These are phyloP conservation scores for Chalara sp. DNA, from an alignment of 2,329 filamentous ascomycete genomes.

Conservation along the genomic window DNA sequence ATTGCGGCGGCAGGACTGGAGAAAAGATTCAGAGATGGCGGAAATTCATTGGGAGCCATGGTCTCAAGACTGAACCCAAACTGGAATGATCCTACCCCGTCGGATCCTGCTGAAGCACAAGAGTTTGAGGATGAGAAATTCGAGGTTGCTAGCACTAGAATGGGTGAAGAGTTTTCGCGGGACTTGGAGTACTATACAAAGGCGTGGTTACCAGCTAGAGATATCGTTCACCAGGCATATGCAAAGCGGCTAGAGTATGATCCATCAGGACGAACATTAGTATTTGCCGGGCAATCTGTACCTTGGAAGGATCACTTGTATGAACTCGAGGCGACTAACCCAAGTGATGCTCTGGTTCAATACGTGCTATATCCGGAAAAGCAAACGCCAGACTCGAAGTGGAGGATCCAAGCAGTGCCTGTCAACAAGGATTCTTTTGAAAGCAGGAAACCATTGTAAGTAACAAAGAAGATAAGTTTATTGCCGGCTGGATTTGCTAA, in stretches of 20 bases:
- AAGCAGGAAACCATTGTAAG: slow-evolving; percentile 72
- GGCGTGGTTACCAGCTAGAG: slow-evolving; percentile 83
- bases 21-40: slow-evolving; percentile 78
- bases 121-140: slow-evolving; percentile 77
- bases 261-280: slow-evolving; percentile 69
- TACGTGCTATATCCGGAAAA: slow-evolving; percentile 93
- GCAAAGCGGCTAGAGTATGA: slow-evolving; percentile 61
- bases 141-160: slow-evolving; percentile 67
- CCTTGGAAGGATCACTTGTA: slow-evolving; percentile 98
- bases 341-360: slow-evolving; percentile 48
- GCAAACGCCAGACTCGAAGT: slow-evolving; percentile 67
- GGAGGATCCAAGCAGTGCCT: slow-evolving; percentile 91
- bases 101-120: slow-evolving; percentile 54
- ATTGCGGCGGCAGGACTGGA: slow-evolving; percentile 64
- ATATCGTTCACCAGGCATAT: slow-evolving; percentile 72
- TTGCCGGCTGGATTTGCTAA: too few relatives aligned
- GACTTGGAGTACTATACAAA: slow-evolving; percentile 69
- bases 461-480: too few relatives aligned
- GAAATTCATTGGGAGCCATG: slow-evolving; percentile 77
- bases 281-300: slow-evolving; percentile 69
- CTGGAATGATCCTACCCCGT: slow-evolving; percentile 61
- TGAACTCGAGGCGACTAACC: slow-evolving; percentile 62
- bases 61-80: slow-evolving; percentile 75
- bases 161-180: slow-evolving; percentile 81
- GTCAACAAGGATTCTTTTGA: slow-evolving; percentile 79